A percentile compares a stretch with the other conserved stretches of the same genome.
Evolutionary conservation across 805 yeast genomes (phyloP).

Genomic region (Pichia heedii): DNA sequence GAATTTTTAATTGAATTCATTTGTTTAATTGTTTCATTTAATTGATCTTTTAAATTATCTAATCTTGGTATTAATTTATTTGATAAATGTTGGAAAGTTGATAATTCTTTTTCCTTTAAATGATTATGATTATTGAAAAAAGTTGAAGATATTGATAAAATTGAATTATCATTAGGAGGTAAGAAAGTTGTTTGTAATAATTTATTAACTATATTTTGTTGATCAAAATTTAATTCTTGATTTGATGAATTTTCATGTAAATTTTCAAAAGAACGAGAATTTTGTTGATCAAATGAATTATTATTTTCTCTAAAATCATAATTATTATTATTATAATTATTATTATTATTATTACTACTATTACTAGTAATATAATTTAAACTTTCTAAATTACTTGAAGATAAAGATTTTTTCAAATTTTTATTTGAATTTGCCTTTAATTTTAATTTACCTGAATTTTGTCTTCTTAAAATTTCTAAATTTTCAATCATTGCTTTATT

Average conservation of each 20-base stretch:
- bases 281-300: neutral
- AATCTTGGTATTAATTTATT: conserved; percentile 42
- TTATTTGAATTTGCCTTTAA: conserved; percentile 16
- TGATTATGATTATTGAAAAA: conserved; percentile 24
- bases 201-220: conserved; percentile 26
- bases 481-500: conserved; percentile 44
- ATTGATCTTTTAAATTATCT: conserved; percentile 46
- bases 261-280: neutral
- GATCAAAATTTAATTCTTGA: neutral
- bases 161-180: conserved; percentile 30
- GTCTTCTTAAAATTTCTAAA: conserved; percentile 24
- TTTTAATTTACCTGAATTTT: conserved; percentile 25
- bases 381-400: conserved; percentile 12
- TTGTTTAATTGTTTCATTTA: conserved; percentile 45
- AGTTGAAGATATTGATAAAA: conserved; percentile 27
- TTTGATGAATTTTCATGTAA: neutral
- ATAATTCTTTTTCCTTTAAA: conserved; percentile 36
- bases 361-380: neutral
- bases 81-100: conserved; percentile 42
- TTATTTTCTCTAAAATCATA: neutral
- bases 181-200: conserved; percentile 41
- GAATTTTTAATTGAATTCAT: conserved; percentile 40
- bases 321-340: too few relatives aligned
- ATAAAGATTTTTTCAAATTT: conserved; percentile 17
- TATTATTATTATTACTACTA: neutral